These are phyloP conservation scores for Diaporthe aspalathi DNA, from an alignment of 2,329 filamentous ascomycete species.

Conservation along the genomic window DNA sequence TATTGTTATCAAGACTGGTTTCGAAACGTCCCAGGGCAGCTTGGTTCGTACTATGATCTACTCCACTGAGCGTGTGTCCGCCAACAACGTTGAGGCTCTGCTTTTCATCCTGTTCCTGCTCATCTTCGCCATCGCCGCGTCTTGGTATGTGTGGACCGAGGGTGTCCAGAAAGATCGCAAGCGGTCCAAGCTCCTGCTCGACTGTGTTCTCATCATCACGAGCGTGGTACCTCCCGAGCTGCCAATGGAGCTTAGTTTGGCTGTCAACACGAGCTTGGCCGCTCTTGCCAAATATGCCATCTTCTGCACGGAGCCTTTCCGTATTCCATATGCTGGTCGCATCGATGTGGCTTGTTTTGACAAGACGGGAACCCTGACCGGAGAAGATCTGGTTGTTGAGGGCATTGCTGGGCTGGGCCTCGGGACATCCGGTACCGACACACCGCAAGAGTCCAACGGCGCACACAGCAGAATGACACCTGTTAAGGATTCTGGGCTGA, in stretches of 20 bases:
- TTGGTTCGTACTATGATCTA: constrained; percentile 99
- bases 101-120: constrained; percentile 97
- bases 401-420: constrained; percentile 91
- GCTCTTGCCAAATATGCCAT: constrained; percentile 96
- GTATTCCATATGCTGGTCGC: constrained; percentile 94
- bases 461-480: constrained; percentile 83
- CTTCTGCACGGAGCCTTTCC: constrained; percentile 98
- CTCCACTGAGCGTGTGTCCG: constrained; percentile 98
- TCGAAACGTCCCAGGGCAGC: constrained; percentile 98
- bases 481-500: constrained; percentile 76
- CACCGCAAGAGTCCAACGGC: constrained; percentile 78
- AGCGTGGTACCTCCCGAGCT: constrained; percentile 98
- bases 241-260: constrained; percentile 96
- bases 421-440: constrained; percentile 69
- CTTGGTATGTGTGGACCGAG: constrained; percentile 99
- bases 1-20: constrained; percentile 95
- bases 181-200: constrained; percentile 94
- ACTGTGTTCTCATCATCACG: constrained; percentile 97
- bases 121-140: constrained; percentile 95
- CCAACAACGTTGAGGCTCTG: constrained; percentile 96
- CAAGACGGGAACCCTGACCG: constrained; percentile 96
- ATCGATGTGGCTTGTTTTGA: constrained; percentile 98
- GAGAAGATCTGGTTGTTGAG: constrained; percentile 96
- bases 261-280: constrained; percentile 96
- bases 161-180: constrained; percentile 95